Conservation (phyloP, 164 flowering plant species). For the Euptelea pleiosperma region DNA sequence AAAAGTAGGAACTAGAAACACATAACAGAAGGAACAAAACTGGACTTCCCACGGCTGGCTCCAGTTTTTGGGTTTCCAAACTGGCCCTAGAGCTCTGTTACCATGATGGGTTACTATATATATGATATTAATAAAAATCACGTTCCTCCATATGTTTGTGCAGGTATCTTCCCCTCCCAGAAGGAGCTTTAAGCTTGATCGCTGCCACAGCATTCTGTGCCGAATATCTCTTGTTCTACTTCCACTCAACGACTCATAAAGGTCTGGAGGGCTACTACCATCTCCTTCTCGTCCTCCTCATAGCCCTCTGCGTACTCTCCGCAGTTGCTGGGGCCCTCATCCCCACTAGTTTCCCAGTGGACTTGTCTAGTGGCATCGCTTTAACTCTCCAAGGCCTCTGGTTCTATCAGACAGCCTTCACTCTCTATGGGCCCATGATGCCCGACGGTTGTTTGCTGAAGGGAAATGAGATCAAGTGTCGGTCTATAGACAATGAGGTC, state of each 20-base stretch:
- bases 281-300: conserved; percentile 75
- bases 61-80: too few relatives aligned
- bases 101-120: too few relatives aligned
- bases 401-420: conserved; percentile 97
- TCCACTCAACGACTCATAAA: conserved; percentile 86
- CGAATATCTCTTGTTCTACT: conserved; percentile 84
- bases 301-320: conserved; percentile 71
- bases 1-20: too few relatives aligned
- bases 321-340: conserved; percentile 62
- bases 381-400: conserved; percentile 96
- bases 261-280: conserved; percentile 99
- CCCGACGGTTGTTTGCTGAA: conserved; percentile 75
- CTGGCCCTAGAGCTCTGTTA: too few relatives aligned
- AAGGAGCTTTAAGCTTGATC: conserved; percentile 76
- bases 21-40: too few relatives aligned
- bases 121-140: not conserved
- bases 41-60: too few relatives aligned
- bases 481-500: conserved; percentile 44
- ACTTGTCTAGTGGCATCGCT: conserved; percentile 69
- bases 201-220: conserved; percentile 81
- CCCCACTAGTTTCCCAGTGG: conserved; percentile 70
- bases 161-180: conserved; percentile 72
- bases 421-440: conserved; percentile 93
- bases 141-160: too few relatives aligned
- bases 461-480: conserved; percentile 44